These are phyloP conservation scores for Periconia sp. DNA, from an alignment of 2,329 filamentous ascomycete genomes.

Conservation along the genomic window DNA sequence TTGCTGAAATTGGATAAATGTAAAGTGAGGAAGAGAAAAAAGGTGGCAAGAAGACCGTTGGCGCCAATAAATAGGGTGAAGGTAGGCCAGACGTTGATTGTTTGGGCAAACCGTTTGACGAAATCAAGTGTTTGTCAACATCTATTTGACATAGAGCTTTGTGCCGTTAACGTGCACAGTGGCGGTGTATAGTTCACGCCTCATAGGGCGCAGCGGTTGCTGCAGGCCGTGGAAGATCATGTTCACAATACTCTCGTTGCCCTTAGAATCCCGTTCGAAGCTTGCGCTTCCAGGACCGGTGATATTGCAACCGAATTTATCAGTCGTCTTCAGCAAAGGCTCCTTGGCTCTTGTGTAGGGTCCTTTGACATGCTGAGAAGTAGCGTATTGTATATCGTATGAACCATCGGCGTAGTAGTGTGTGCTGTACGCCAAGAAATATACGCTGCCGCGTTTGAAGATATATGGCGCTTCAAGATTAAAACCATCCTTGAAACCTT, in stretches of 20 bases:
- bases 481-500: conserved; percentile 5
- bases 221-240: conserved; percentile 2
- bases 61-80: too few species aligned
- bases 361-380: conserved; percentile 1
- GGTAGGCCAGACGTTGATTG: too few species aligned
- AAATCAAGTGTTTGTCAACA: too few species aligned
- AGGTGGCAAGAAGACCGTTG: too few species aligned
- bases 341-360: conserved; percentile 3
- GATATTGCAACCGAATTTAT: background rate
- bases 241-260: background rate
- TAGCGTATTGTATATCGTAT: conserved; percentile 5
- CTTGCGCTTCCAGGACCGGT: conserved; percentile 3
- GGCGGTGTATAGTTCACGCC: background rate
- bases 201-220: background rate
- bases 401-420: conserved; percentile 2
- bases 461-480: conserved; percentile 5
- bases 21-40: too few species aligned
- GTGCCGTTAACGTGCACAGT: conserved; percentile 3
- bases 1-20: too few species aligned
- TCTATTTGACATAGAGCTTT: background rate
- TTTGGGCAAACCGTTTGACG: too few species aligned
- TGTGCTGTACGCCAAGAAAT: conserved; percentile 4
- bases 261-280: conserved; percentile 1
- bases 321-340: background rate
- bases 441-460: conserved; percentile 4